phyloP scores from a whole-genome alignment of 192 early-diverging fungal species.

The Spizellomyces punctatus region DNA sequence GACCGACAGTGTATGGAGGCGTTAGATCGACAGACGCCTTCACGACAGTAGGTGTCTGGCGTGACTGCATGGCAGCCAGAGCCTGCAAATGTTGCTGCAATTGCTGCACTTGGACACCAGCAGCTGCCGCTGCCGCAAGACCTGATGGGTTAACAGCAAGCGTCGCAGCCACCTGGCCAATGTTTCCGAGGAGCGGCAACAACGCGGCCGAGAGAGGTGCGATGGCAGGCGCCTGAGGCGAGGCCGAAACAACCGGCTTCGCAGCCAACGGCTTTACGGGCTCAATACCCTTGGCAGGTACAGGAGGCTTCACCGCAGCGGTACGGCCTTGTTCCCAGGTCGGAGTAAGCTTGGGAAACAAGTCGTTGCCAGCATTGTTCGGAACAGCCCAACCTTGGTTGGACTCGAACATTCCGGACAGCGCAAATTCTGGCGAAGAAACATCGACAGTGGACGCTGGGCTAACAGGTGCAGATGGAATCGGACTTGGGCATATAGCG shows the following conservation, averaged over 20 bases:
- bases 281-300: not conserved
- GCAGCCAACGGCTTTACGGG: not conserved
- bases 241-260: not conserved
- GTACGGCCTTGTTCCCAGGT: not conserved
- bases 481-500: too few species aligned
- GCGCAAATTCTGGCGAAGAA: not conserved
- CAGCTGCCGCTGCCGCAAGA: conserved; percentile 16
- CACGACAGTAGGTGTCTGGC: conserved; percentile 8
- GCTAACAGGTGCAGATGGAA: too few species aligned
- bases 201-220: conserved; percentile 11
- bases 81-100: conserved; percentile 27
- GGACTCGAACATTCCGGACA: not conserved
- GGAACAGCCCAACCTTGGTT: not conserved
- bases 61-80: conserved; percentile 15
- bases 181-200: conserved; percentile 10
- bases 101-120: conserved; percentile 21
- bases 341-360: not conserved
- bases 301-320: not conserved
- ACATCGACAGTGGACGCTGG: not conserved
- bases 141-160: conserved; percentile 8
- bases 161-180: conserved; percentile 14
- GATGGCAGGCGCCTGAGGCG: conserved; percentile 1
- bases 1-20: conserved; percentile 26
- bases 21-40: not conserved
- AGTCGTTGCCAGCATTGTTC: not conserved